Percentiles rank a stretch among this genome's conserved stretches.
Evolutionary conservation across 805 yeast genomes (phyloP).

Genomic region (Yamadazyma insecticola): DNA sequence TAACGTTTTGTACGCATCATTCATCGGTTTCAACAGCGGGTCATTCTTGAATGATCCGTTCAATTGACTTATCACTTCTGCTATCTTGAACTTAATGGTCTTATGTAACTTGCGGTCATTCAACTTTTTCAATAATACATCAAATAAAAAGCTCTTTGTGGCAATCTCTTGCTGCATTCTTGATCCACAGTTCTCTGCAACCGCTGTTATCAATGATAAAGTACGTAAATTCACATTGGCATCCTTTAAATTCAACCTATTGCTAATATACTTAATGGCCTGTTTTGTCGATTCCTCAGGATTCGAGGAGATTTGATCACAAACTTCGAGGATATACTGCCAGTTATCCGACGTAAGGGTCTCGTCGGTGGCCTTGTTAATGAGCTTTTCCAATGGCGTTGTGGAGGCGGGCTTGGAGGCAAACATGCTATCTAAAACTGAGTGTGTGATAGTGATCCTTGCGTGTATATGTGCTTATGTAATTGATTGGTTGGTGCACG

Average conservation of each 20-base stretch:
- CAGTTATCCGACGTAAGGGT: slow-evolving; percentile 40
- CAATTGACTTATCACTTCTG: slow-evolving; percentile 66
- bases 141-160: slow-evolving; percentile 29
- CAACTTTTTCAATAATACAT: slow-evolving; percentile 36
- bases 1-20: slow-evolving; percentile 53
- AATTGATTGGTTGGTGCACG: no score
- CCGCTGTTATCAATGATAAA: slow-evolving; percentile 31
- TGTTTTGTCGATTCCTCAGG: slow-evolving; percentile 35
- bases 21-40: slow-evolving; percentile 70
- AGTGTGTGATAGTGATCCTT: no score
- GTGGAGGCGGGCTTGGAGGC: no score
- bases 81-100: slow-evolving; percentile 60
- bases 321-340: slow-evolving; percentile 40
- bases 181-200: slow-evolving; percentile 43
- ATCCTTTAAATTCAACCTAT: slow-evolving; percentile 26
- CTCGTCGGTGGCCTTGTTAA: slow-evolving; percentile 37
- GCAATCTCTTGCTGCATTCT: slow-evolving; percentile 43
- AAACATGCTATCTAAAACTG: no score
- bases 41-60: slow-evolving; percentile 62
- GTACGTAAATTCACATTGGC: slow-evolving; percentile 38
- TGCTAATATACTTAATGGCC: slow-evolving; percentile 22
- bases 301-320: slow-evolving; percentile 31
- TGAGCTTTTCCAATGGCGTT: slow-evolving; percentile 14
- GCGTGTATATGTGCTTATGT: no score
- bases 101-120: slow-evolving; percentile 57